Percentiles rank a stretch among this genome's conserved stretches.
Conservation (phyloP, 192 early-diverging fungal genomes). For the Entophlyctis luteolus region DNA sequence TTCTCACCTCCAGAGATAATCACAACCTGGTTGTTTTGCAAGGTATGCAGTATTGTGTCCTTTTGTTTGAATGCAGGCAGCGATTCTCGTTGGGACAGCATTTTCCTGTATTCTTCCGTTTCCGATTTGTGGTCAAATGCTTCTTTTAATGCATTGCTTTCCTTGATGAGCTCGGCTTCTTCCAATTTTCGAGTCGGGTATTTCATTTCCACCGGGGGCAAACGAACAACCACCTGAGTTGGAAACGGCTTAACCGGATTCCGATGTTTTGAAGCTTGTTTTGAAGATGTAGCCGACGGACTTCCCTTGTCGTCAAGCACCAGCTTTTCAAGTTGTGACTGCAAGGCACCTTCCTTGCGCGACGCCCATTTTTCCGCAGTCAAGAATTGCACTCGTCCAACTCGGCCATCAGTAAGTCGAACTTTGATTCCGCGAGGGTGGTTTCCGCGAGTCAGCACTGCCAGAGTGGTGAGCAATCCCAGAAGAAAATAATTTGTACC, state of each 20-base stretch:
- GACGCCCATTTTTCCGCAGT: neutral
- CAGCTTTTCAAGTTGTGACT: neutral
- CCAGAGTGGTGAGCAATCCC: neutral
- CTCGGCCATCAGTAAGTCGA: constrained; percentile 32
- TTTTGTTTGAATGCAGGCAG: constrained; percentile 31
- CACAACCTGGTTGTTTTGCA: constrained; percentile 31
- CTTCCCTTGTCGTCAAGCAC: neutral
- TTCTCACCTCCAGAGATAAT: constrained; percentile 39
- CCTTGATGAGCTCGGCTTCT: neutral
- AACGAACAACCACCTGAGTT: neutral
- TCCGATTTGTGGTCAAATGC: constrained; percentile 11
- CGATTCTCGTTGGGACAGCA: constrained; percentile 28
- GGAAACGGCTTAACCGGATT: constrained; percentile 4
- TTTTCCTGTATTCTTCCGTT: constrained; percentile 16
- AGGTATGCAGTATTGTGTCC: constrained; percentile 27
- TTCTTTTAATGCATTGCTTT: constrained; percentile 7
- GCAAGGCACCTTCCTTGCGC: neutral
- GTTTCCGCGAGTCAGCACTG: constrained; percentile 35
- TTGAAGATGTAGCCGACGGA: neutral
- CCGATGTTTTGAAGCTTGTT: neutral
- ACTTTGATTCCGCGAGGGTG: constrained; percentile 45
- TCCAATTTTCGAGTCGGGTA: neutral
- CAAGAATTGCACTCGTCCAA: constrained; percentile 39
- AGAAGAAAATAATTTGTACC: constrained; percentile 6
- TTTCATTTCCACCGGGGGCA: neutral